phyloP scores from a whole-genome alignment of 1,139 yeast genomes.

The Kluyveromyces sp. region DNA sequence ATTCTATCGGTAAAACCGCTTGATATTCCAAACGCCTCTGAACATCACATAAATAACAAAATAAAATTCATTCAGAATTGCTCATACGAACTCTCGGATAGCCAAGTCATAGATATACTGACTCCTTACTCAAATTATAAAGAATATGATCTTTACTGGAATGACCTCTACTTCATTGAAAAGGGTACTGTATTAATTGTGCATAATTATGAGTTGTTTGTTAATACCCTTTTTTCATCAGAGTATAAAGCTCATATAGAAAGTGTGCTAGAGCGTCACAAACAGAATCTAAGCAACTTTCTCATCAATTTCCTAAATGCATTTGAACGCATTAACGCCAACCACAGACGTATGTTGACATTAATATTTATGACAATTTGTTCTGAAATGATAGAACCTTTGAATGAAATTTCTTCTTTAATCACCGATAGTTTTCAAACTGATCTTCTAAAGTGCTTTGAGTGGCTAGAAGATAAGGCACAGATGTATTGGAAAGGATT shows the following conservation, averaged over 20 bases:
- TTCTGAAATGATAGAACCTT: conserved; percentile 1
- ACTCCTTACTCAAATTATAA: background rate
- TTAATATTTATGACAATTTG: background rate
- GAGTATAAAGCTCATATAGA: background rate
- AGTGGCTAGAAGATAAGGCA: background rate
- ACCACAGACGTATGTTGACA: background rate
- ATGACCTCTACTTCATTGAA: background rate
- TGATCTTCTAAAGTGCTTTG: background rate
- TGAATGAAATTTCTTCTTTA: background rate
- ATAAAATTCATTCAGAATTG: conserved; percentile 1
- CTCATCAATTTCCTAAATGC: background rate
- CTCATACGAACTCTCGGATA: background rate
- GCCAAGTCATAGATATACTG: background rate
- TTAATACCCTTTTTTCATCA: background rate
- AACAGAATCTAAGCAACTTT: background rate
- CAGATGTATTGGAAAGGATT: background rate
- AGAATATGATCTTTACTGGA: background rate
- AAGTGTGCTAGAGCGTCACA: background rate
- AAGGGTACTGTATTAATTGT: no score
- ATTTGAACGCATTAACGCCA: background rate
- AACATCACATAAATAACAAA: background rate
- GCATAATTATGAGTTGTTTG: background rate
- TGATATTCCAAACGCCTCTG: background rate
- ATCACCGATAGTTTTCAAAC: background rate
- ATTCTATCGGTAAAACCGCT: background rate